Evolutionary conservation across 495 filamentous ascomycete genomes (phyloP).

Genomic region (Bathelium albidoporum): DNA sequence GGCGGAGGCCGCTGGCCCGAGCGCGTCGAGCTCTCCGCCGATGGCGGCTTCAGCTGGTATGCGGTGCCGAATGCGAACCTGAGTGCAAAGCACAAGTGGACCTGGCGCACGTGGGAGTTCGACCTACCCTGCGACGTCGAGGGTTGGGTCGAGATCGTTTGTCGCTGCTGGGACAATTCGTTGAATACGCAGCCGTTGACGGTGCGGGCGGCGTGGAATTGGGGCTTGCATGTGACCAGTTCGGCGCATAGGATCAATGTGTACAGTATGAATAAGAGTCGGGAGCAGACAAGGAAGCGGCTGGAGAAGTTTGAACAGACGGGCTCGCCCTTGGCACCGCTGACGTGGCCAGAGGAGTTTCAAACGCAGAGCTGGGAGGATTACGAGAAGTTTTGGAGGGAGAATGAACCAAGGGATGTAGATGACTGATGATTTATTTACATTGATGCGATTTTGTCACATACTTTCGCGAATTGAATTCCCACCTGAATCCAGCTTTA

Average conservation of each 20-base stretch:
- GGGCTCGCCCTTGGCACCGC: conserved; percentile 14
- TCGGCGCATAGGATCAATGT: conserved; percentile 14
- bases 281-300: conserved; percentile 5
- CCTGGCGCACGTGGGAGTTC: conserved; percentile 34
- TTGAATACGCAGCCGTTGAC: conserved; percentile 36
- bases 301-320: conserved; percentile 14
- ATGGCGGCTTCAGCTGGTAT: conserved; percentile 45
- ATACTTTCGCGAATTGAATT: not conserved
- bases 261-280: conserved; percentile 27
- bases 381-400: conserved; percentile 37
- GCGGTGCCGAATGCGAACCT: conserved; percentile 26
- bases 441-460: no score
- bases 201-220: conserved; percentile 28
- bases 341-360: conserved; percentile 16
- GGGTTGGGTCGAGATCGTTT: conserved; percentile 38
- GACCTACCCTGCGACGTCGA: conserved; percentile 36
- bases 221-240: conserved; percentile 14
- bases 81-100: conserved; percentile 32
- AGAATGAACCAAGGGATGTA: conserved; percentile 39
- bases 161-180: conserved; percentile 36
- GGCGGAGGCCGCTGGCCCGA: conserved; percentile 51
- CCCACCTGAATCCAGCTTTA: not conserved
- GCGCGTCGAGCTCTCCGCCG: conserved; percentile 45
- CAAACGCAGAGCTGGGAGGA: conserved; percentile 37
- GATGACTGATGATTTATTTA: not conserved